Percentiles rank a stretch among this genome's conserved stretches.
Conservation (phyloP, 805 yeast species). For the Kodamaea hsintzibuensis region DNA sequence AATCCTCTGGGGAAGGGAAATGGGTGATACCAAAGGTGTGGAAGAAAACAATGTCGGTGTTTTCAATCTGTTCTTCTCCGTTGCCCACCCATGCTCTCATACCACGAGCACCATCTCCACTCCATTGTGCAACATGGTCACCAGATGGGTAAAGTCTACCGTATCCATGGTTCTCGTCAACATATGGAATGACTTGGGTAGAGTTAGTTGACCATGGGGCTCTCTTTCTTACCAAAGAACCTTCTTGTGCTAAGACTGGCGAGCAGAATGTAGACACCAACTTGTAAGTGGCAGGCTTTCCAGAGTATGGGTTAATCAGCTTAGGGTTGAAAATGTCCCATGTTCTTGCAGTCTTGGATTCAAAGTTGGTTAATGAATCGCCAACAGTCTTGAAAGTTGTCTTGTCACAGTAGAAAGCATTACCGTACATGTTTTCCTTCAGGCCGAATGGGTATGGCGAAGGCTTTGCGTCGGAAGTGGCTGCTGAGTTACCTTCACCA, state of each 20-base stretch:
- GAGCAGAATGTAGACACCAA: slow-evolving; percentile 76
- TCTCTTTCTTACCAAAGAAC: slow-evolving; percentile 74
- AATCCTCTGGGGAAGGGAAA: slow-evolving; percentile 87
- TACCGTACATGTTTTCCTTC: slow-evolving; percentile 73
- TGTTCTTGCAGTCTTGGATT: slow-evolving; percentile 64
- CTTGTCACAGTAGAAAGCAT: slow-evolving; percentile 67
- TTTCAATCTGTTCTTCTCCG: slow-evolving; percentile 55
- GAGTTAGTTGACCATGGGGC: slow-evolving; percentile 78
- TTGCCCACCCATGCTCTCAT: slow-evolving; percentile 71
- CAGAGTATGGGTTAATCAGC: slow-evolving; percentile 64
- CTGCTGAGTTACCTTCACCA: slow-evolving; percentile 76
- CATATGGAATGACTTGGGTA: slow-evolving; percentile 68
- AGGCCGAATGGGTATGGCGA: slow-evolving; percentile 64
- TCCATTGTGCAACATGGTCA: slow-evolving; percentile 71
- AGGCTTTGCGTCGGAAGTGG: slow-evolving; percentile 61
- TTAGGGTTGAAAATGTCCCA: slow-evolving; percentile 80
- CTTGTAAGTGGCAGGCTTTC: slow-evolving; percentile 75
- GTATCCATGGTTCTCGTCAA: slow-evolving; percentile 49
- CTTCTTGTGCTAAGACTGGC: slow-evolving; percentile 69
- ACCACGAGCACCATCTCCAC: slow-evolving; percentile 67
- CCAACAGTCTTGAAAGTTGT: slow-evolving; percentile 67
- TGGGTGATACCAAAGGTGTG: slow-evolving; percentile 85
- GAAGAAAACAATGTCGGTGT: slow-evolving; percentile 73
- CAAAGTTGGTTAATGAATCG: slow-evolving; percentile 63
- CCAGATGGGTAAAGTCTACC: slow-evolving; percentile 82